Conservation (phyloP, 352 stramenopile species). For the Pythium grandisporangium region DNA sequence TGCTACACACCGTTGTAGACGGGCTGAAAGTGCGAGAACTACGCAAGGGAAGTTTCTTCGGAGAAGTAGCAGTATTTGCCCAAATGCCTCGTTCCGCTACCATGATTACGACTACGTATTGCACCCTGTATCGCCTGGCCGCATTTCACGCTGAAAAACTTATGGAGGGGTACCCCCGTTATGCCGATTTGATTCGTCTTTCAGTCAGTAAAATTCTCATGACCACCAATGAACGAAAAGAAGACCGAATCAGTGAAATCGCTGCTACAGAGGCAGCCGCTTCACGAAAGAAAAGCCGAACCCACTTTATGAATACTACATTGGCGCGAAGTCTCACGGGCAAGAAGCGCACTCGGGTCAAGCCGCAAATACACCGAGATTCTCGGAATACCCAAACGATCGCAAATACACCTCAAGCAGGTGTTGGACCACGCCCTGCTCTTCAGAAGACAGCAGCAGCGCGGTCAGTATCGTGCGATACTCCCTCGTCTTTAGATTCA, state of each 20-base stretch:
- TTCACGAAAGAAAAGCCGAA: constrained; percentile 9
- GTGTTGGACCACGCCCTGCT: too few relatives aligned
- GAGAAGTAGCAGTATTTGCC: constrained; percentile 57
- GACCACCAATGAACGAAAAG: neutral
- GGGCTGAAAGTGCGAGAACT: constrained; percentile 61
- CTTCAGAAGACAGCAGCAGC: too few relatives aligned
- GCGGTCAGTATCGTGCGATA: too few relatives aligned
- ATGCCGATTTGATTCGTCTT: constrained; percentile 26
- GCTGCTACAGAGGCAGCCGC: too few relatives aligned
- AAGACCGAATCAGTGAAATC: too few relatives aligned
- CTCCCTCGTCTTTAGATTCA: too few relatives aligned
- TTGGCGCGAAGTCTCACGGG: neutral
- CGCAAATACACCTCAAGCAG: too few relatives aligned
- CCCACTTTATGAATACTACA: constrained; percentile 1
- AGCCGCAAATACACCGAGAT: too few relatives aligned
- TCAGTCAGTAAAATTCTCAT: constrained; percentile 35
- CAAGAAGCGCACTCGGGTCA: too few relatives aligned
- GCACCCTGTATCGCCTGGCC: constrained; percentile 48
- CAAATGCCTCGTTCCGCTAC: constrained; percentile 46
- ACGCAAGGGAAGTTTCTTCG: constrained; percentile 56
- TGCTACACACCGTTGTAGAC: constrained; percentile 47
- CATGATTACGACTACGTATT: constrained; percentile 56
- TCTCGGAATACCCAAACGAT: too few relatives aligned
- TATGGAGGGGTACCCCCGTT: constrained; percentile 39
- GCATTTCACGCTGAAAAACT: constrained; percentile 39